phyloP scores from a whole-genome alignment of 106 monocot species.

The Allium sativum region DNA sequence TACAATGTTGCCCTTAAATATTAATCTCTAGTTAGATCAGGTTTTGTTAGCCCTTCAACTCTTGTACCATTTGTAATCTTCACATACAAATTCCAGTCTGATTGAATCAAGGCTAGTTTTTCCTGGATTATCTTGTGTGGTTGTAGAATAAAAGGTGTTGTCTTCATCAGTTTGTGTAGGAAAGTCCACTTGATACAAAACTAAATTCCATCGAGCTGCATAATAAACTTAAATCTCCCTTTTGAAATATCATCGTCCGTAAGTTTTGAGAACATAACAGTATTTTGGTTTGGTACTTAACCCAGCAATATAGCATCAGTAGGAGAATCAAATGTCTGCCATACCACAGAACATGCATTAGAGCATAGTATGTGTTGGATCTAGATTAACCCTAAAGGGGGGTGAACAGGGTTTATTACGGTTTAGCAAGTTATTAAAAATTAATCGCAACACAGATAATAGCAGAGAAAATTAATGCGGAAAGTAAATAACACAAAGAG shows the following conservation, averaged over 20 bases:
- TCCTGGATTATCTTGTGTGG: background rate
- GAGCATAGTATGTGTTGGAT: no score
- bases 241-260: conserved; percentile 5
- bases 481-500: no score
- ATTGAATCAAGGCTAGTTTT: background rate
- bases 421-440: no score
- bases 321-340: background rate
- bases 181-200: background rate
- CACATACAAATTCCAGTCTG: background rate
- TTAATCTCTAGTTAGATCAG: background rate
- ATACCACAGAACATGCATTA: conserved; percentile 8
- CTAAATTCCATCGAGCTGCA: conserved; percentile 4
- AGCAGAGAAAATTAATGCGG: no score
- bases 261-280: background rate
- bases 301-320: conserved; percentile 20
- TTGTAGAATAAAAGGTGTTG: background rate
- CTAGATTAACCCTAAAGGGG: no score
- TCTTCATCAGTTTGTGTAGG: no score
- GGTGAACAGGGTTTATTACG: no score
- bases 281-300: background rate
- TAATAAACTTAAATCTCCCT: conserved; percentile 7
- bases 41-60: background rate
- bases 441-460: no score
- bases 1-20: background rate
- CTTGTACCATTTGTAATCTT: background rate